Base-by-base conservation (phyloP, 352 stramenopile genomes). In the Plasmopara muralis region DNA sequence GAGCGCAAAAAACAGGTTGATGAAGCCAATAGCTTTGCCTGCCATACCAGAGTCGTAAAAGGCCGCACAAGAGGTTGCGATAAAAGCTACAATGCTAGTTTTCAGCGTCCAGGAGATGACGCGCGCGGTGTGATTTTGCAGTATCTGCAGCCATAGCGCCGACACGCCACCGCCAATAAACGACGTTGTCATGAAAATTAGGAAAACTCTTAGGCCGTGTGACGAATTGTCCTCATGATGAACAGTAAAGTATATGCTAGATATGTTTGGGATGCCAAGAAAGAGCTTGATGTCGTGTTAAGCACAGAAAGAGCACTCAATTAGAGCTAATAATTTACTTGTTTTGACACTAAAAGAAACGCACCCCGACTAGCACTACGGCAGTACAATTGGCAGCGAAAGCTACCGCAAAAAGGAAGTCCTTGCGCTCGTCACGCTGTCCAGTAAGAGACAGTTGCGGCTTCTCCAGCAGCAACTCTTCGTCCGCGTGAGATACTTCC, bases 11-110 rank as follows among this genome's bases (percentile, higher is more conserved):
- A 93, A 89, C 12, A 94, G 52, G 47, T 91, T 92, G 43, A 87
- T 51, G 47, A 94, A 89, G 10, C 80, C 82, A 18, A 93, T 86
- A 6, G 82, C 84, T 33, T 78, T 82, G n/a, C 84, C 84, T 1
- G 73, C 76, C 47, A 78, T 63, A 16, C 82, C 80, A 18, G 80
- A 86, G 62, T 93, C 68, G 18, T 78, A 62, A 55, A 94, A 90
- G 12, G 73, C 72, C 10, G 83, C 55, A 8, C 78, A 47, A 16
- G 74, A 70, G 4, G 69, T 69, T 38, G 72, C 60, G 6, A 85
- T 38, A 9, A 83, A 72, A 20, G 63, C 77, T 20, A 75, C 64
- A 34, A 89, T 82, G 47, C 79, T 86, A 9, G 55, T 59, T 28
- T 72, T 80, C 4, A 94, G 54, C 31, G 82, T 93, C 62, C 79